Percentiles rank a stretch among this genome's conserved stretches.
phyloP scores from a whole-genome alignment of 805 yeast species.

The Hanseniaspora guilliermondii region DNA sequence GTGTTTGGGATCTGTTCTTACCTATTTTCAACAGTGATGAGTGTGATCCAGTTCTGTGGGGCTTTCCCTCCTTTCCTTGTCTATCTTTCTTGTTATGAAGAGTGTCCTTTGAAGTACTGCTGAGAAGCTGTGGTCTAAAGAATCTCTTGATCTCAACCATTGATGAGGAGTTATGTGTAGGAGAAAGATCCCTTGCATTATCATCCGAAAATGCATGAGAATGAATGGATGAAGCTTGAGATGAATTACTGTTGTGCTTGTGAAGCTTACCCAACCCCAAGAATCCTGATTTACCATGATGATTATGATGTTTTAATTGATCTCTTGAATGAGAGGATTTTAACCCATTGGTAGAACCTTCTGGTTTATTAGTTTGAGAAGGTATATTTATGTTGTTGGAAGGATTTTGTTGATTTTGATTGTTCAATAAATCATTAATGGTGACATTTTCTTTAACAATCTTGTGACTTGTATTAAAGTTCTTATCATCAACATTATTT shows the following conservation, averaged over 20 bases:
- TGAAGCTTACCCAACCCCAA: constrained; percentile 12
- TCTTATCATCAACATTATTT: background rate
- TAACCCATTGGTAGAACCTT: background rate
- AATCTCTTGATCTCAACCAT: constrained; percentile 65
- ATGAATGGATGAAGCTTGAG: constrained; percentile 14
- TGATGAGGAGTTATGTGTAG: constrained; percentile 27
- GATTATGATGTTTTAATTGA: background rate
- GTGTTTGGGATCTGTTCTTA: constrained; percentile 6
- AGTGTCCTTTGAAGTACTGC: constrained; percentile 21
- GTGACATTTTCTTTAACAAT: constrained; percentile 9
- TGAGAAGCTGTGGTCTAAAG: constrained; percentile 39
- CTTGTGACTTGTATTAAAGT: background rate
- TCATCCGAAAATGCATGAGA: constrained; percentile 13
- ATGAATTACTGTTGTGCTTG: constrained; percentile 10
- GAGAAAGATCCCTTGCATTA: constrained; percentile 6
- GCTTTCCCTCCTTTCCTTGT: background rate
- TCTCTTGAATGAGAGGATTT: background rate
- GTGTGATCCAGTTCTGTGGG: constrained; percentile 4
- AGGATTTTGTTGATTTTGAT: background rate
- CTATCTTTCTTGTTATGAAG: background rate
- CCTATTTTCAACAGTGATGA: constrained; percentile 12
- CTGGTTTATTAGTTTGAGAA: background rate
- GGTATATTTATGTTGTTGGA: background rate
- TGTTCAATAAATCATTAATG: constrained; percentile 6
- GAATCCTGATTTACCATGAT: constrained; percentile 10